Conservation (phyloP, 1,284 basidiomycete species). For the Pterula multifida region DNA sequence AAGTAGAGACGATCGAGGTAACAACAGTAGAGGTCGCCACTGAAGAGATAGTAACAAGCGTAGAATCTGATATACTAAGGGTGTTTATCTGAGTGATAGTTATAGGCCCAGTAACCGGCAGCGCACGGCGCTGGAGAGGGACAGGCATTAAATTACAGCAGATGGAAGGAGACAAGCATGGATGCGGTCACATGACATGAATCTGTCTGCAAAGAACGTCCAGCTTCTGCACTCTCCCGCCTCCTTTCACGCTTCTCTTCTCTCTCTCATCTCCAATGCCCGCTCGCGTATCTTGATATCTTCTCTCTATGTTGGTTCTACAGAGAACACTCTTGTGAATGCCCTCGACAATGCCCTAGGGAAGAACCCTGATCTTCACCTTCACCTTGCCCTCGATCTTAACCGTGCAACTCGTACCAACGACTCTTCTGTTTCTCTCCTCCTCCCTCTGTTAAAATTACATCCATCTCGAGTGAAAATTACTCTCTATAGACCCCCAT, state of each 20-base stretch:
- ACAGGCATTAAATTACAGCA: neutral
- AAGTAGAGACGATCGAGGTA: neutral
- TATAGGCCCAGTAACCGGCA: neutral
- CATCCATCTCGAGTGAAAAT: constrained; percentile 72
- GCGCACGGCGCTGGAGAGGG: neutral
- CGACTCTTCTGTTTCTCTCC: constrained; percentile 31
- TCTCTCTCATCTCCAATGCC: constrained; percentile 39
- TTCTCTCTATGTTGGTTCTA: constrained; percentile 70
- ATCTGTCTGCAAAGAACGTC: constrained; percentile 19
- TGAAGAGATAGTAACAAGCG: neutral
- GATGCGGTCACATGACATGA: constrained; percentile 2
- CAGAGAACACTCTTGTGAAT: constrained; percentile 58
- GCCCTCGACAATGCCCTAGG: constrained; percentile 43
- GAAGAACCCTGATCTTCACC: constrained; percentile 47
- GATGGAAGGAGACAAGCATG: neutral
- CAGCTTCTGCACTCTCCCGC: constrained; percentile 25
- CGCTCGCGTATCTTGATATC: constrained; percentile 84
- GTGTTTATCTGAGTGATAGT: neutral
- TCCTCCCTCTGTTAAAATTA: constrained; percentile 59
- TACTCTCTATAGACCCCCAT: constrained; percentile 79
- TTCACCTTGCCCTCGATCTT: constrained; percentile 78
- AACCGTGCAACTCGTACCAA: constrained; percentile 88
- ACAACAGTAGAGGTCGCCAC: neutral
- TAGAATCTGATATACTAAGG: neutral
- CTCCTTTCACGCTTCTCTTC: constrained; percentile 26